Percentiles rank a stretch among this genome's conserved stretches.
Conservation (phyloP, 768 basidiomycete species). For the Auriscalpium orientale region DNA sequence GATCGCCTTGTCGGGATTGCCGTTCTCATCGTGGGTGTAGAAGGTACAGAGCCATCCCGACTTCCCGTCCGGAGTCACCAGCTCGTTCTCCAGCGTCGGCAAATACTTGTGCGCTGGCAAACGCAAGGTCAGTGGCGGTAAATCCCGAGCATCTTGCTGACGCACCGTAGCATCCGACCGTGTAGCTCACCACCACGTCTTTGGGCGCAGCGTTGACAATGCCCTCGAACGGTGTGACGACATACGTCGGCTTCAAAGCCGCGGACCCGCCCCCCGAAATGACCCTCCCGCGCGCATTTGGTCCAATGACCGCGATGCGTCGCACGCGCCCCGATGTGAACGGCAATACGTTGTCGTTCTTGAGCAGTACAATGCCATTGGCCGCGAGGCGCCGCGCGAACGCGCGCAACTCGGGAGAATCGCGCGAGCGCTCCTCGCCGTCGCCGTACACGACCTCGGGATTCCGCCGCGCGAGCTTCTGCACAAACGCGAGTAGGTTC, state of each 20-base stretch:
- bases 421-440: slow-evolving; percentile 47
- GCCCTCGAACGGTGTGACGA: slow-evolving; percentile 57
- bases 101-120: slow-evolving; percentile 55
- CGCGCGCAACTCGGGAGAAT: slow-evolving; percentile 40
- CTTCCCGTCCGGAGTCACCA: slow-evolving; percentile 44
- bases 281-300: slow-evolving; percentile 56
- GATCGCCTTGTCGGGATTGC: slow-evolving; percentile 37
- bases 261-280: slow-evolving; percentile 78
- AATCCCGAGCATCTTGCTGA: background rate
- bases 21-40: slow-evolving; percentile 46
- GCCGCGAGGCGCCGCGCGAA: slow-evolving; percentile 53
- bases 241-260: slow-evolving; percentile 55
- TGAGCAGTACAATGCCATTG: slow-evolving; percentile 58
- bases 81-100: slow-evolving; percentile 55
- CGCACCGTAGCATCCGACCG: slow-evolving; percentile 60
- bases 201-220: slow-evolving; percentile 42
- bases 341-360: slow-evolving; percentile 58
- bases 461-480: slow-evolving; percentile 46
- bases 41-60: slow-evolving; percentile 60
- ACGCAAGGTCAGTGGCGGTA: background rate
- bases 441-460: slow-evolving; percentile 58
- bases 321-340: slow-evolving; percentile 29
- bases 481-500: slow-evolving; percentile 47
- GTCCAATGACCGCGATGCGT: slow-evolving; percentile 59
- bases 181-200: slow-evolving; percentile 44